These are phyloP conservation scores for Blastobotrys petasosporus DNA, from an alignment of 1,139 yeast genomes.

Conservation along the genomic window DNA sequence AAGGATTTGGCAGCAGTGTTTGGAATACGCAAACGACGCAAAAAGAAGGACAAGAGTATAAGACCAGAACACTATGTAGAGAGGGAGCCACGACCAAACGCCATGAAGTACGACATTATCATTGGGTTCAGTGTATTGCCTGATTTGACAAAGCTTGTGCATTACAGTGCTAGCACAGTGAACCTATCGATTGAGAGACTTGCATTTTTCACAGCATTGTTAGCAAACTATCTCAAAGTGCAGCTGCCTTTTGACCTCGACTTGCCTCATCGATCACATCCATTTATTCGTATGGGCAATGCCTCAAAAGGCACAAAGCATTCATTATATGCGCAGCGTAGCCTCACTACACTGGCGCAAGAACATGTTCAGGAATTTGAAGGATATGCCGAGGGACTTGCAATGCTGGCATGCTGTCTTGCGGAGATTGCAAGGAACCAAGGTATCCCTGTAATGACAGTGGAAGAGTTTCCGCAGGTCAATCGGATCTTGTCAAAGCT, in stretches of 20 bases:
- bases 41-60: constrained; percentile 8
- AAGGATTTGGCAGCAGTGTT: constrained; percentile 14
- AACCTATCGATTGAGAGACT: constrained; percentile 33
- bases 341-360: constrained; percentile 17
- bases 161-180: constrained; percentile 26
- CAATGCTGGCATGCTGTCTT: constrained; percentile 33
- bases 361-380: constrained; percentile 29
- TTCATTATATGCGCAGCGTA: constrained; percentile 12
- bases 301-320: constrained; percentile 14
- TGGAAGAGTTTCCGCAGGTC: constrained; percentile 11
- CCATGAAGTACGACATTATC: constrained; percentile 18
- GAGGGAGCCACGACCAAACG: no score
- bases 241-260: constrained; percentile 31
- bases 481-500: constrained; percentile 8
- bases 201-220: constrained; percentile 27
- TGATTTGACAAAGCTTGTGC: constrained; percentile 28
- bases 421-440: constrained; percentile 22
- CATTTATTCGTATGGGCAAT: constrained; percentile 24
- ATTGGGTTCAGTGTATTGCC: constrained; percentile 29
- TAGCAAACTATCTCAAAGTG: constrained; percentile 32
- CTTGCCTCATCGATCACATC: constrained; percentile 27
- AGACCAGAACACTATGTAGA: not conserved
- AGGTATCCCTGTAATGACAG: constrained; percentile 14
- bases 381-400: constrained; percentile 28
- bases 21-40: constrained; percentile 16